Conservation (phyloP, 192 early-diverging fungal species). For the Backusella circina region DNA sequence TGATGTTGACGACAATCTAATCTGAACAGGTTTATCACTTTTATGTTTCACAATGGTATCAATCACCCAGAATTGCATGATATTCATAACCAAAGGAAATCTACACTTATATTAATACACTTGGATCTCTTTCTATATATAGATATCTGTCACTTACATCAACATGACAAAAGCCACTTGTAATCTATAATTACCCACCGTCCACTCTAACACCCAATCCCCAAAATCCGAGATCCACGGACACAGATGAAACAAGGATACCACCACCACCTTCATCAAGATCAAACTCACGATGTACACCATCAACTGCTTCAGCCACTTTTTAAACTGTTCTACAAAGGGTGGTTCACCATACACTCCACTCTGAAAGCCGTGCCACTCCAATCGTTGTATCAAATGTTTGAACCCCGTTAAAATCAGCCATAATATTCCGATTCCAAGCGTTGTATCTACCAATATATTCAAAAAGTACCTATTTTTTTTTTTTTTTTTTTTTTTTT, state of each 20-base stretch:
- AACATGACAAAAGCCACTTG: conserved; percentile 78
- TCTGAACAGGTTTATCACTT: background rate
- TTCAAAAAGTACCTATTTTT: conserved; percentile 74
- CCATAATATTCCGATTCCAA: conserved; percentile 73
- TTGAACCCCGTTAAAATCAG: conserved; percentile 40
- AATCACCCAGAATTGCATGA: conserved; percentile 70
- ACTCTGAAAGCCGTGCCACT: conserved; percentile 54
- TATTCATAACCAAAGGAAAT: conserved; percentile 79
- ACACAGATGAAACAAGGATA: conserved; percentile 57
- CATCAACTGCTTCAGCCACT: conserved; percentile 63
- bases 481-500: too few relatives aligned
- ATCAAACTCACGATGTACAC: conserved; percentile 62
- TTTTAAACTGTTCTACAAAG: conserved; percentile 34
- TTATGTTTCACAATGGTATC: conserved; percentile 64
- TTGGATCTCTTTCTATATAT: background rate
- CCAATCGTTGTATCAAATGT: conserved; percentile 35
- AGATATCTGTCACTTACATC: conserved; percentile 31
- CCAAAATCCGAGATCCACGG: conserved; percentile 66
- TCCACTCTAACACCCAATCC: conserved; percentile 62
- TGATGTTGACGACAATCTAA: background rate
- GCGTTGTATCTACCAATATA: conserved; percentile 74
- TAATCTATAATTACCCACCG: conserved; percentile 47
- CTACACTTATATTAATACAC: conserved; percentile 6
- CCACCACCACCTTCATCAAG: conserved; percentile 69
- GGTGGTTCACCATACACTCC: conserved; percentile 78